Conservation (phyloP, 257 asterid species). For the Cordia subcordata region DNA sequence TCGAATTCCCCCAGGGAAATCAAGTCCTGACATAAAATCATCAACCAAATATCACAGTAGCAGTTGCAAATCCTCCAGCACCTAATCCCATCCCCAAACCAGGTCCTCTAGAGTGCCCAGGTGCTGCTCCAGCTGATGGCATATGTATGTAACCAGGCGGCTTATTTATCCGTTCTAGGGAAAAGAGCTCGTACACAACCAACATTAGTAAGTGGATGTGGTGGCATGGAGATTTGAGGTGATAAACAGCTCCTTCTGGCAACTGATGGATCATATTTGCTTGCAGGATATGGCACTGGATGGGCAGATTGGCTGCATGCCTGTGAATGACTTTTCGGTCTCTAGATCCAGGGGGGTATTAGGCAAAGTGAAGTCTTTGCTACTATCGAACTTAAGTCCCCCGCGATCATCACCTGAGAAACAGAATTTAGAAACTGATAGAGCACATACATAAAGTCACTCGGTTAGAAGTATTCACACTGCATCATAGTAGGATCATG, state of each 20-base stretch:
- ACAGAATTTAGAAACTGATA: conserved; percentile 1
- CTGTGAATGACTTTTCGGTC: conserved; percentile 27
- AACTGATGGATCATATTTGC: conserved; percentile 24
- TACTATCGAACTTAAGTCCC: conserved; percentile 31
- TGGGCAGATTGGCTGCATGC: conserved; percentile 23
- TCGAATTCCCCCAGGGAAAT: conserved; percentile 31
- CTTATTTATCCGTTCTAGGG: conserved; percentile 34
- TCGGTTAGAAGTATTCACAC: not conserved
- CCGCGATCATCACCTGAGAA: conserved; percentile 45
- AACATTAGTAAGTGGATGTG: conserved; percentile 52
- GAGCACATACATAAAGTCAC: not conserved
- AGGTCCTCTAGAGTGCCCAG: conserved; percentile 39
- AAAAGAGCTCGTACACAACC: conserved; percentile 42
- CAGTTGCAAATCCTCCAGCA: conserved; percentile 75
- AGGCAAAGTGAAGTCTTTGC: conserved; percentile 30
- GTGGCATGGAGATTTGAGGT: conserved; percentile 26
- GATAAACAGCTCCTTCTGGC: conserved; percentile 27
- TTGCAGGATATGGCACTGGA: conserved; percentile 33
- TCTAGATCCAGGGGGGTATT: conserved; percentile 15
- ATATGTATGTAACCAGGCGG: conserved; percentile 38
- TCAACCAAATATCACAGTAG: conserved; percentile 76
- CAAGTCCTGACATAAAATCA: conserved; percentile 60
- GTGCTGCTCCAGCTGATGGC: conserved; percentile 46
- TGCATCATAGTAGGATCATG: no score
- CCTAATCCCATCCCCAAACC: conserved; percentile 68